Percentiles rank a stretch among this genome's conserved stretches.
Evolutionary conservation across 371 early-diverging fungal species (phyloP).

Genomic region (Mortierella sp.): DNA sequence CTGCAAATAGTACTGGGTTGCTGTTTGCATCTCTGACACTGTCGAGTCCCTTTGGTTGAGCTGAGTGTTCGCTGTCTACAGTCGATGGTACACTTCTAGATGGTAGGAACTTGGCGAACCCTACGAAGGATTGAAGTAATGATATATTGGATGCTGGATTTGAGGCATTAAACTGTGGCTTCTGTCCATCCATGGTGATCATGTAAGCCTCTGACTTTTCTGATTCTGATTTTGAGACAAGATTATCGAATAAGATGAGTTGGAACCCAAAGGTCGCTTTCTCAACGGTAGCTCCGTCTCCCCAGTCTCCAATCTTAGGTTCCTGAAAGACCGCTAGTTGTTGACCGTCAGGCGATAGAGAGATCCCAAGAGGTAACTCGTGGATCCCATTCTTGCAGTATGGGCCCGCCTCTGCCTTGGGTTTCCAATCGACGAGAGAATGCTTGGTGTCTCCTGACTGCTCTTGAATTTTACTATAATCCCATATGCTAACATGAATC

Average conservation of each 20-base stretch:
- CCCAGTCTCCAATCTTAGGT: not conserved
- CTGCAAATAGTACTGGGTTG: not conserved
- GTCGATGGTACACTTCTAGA: not conserved
- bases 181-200: not conserved
- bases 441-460: not conserved
- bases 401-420: not conserved
- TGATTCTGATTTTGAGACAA: not conserved
- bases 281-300: not conserved
- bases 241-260: not conserved
- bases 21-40: not conserved
- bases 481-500: not conserved
- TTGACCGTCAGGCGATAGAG: not conserved
- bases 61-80: too few relatives aligned
- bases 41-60: too few relatives aligned
- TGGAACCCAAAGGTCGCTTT: not conserved
- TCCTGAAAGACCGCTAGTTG: not conserved
- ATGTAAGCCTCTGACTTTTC: not conserved
- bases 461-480: not conserved
- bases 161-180: not conserved
- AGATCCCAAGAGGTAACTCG: not conserved
- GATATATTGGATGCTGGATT: not conserved
- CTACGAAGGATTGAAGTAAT: not conserved
- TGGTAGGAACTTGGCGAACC: conserved; percentile 3
- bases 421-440: not conserved
- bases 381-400: not conserved